A percentile compares a stretch with the other conserved stretches of the same genome.
Conservation (phyloP, 495 filamentous ascomycete species). For the Amorphotheca resinae region DNA sequence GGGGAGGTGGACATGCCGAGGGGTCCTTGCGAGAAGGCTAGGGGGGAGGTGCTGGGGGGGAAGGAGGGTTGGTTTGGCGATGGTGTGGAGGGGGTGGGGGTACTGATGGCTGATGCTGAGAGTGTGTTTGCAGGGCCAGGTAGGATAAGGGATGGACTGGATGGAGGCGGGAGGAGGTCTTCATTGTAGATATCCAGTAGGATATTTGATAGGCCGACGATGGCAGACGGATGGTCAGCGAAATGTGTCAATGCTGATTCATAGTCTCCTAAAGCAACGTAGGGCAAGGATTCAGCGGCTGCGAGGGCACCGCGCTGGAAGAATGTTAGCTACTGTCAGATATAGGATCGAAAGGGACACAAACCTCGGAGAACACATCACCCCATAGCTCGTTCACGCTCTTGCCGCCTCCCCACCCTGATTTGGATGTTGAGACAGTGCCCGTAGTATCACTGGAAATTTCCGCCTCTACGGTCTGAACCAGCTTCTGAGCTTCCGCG, state of each 20-base stretch:
- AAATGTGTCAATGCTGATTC: constrained; percentile 67
- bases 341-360: too few relatives aligned
- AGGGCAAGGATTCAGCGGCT: constrained; percentile 44
- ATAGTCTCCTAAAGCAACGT: constrained; percentile 57
- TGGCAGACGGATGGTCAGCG: constrained; percentile 66
- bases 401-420: constrained; percentile 62
- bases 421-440: constrained; percentile 37
- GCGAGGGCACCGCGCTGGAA: constrained; percentile 55
- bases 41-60: neutral
- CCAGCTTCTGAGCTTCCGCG: constrained; percentile 65
- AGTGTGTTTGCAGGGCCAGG: constrained; percentile 6
- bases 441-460: constrained; percentile 37
- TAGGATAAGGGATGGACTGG: constrained; percentile 16
- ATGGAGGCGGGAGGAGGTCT: constrained; percentile 36
- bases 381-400: constrained; percentile 68
- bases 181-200: constrained; percentile 76
- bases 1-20: constrained; percentile 12
- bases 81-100: constrained; percentile 1
- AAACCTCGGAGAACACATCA: constrained; percentile 64
- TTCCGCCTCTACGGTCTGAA: constrained; percentile 41
- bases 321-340: constrained; percentile 26
- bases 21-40: constrained; percentile 9
- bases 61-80: neutral
- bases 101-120: constrained; percentile 7
- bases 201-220: constrained; percentile 69